phyloP scores from a whole-genome alignment of 805 yeast genomes.

The Saccharomycopsis guyanensis region DNA sequence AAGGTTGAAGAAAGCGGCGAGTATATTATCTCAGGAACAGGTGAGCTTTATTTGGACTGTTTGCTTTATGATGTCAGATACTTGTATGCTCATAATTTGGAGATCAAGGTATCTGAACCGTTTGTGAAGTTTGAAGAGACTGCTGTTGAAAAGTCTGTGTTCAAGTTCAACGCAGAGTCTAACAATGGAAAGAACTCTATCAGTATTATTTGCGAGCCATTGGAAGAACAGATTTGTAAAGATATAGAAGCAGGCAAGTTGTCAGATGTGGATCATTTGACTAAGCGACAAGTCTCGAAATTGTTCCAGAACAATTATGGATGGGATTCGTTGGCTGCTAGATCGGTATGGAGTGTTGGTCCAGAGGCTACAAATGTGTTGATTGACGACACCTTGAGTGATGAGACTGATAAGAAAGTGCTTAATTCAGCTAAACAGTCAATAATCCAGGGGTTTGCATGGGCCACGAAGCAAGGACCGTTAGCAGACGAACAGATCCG shows the following conservation, averaged over 20 bases:
- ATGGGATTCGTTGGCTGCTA: slow-evolving; percentile 80
- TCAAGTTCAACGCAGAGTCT: slow-evolving; percentile 57
- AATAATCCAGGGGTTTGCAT: slow-evolving; percentile 70
- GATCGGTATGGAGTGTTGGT: slow-evolving; percentile 76
- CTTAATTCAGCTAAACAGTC: slow-evolving; percentile 42
- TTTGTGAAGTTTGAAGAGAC: slow-evolving; percentile 76
- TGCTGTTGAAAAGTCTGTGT: slow-evolving; percentile 53
- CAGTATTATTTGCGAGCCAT: slow-evolving; percentile 75
- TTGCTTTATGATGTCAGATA: slow-evolving; percentile 67
- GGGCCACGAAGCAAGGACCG: slow-evolving; percentile 86
- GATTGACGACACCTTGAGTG: slow-evolving; percentile 67
- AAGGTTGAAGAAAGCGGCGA: slow-evolving; percentile 87
- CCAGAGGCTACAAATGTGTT: slow-evolving; percentile 51
- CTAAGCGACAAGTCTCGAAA: slow-evolving; percentile 42
- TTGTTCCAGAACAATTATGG: slow-evolving; percentile 47
- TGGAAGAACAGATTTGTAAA: slow-evolving; percentile 39
- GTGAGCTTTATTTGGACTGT: slow-evolving; percentile 84
- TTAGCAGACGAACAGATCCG: slow-evolving; percentile 79
- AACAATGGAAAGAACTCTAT: slow-evolving; percentile 47
- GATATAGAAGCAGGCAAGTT: slow-evolving; percentile 46
- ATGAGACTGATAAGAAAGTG: slow-evolving; percentile 53
- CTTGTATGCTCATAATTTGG: slow-evolving; percentile 49
- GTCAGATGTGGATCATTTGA: slow-evolving; percentile 25
- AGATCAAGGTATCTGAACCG: slow-evolving; percentile 80
- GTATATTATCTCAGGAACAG: slow-evolving; percentile 70